Evolutionary conservation across 139 green algal species (phyloP), one percentile per base, ranked within the genome.

Genomic region (Haematococcus sp.): DNA sequence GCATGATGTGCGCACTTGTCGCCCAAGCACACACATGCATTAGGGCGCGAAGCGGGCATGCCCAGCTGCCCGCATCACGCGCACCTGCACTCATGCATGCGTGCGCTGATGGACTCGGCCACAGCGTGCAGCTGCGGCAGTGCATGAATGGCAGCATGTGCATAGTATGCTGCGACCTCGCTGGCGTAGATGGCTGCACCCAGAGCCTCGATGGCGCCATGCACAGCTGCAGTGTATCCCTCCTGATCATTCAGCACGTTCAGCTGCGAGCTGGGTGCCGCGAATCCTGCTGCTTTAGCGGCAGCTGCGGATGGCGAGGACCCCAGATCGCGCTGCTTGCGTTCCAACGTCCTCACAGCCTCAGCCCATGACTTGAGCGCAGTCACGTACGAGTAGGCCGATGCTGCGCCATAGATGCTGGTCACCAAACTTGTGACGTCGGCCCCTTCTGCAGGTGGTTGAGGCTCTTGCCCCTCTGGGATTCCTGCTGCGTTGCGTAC

Each of bases 21-120:
- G n/a, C n/a, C n/a, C n/a, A n/a, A n/a, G n/a, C n/a, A n/a, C n/a
- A n/a, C n/a, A n/a, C n/a, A n/a, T n/a, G n/a, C n/a, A n/a, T n/a
- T n/a, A n/a, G n/a, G n/a, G n/a, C n/a, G n/a, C n/a, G n/a, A n/a
- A n/a, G n/a, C n/a, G n/a, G n/a, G n/a, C n/a, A n/a, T n/a, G n/a
- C n/a, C 46, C 13, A 23, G 15, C 13, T 55, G 13, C 46, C 46
- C 16, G 13, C 16, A 23, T 55, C 46, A 23, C 46, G 13, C 52
- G 7, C 25, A 65, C 58, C 58, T 65, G 23, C 23, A 65, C n/a
- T 65, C 58, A 28, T 65, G 58, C 58, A 65, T 65, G 58, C 58
- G 58, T n/a, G n/a, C 23, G 28, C 58, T 28, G 25, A 65, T 65
- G 58, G 58, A 28, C 17, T 28, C 58, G 4, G 58, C 58, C 17